phyloP scores from a whole-genome alignment of 192 early-diverging fungal genomes.

The Cladochytrium replicatum region DNA sequence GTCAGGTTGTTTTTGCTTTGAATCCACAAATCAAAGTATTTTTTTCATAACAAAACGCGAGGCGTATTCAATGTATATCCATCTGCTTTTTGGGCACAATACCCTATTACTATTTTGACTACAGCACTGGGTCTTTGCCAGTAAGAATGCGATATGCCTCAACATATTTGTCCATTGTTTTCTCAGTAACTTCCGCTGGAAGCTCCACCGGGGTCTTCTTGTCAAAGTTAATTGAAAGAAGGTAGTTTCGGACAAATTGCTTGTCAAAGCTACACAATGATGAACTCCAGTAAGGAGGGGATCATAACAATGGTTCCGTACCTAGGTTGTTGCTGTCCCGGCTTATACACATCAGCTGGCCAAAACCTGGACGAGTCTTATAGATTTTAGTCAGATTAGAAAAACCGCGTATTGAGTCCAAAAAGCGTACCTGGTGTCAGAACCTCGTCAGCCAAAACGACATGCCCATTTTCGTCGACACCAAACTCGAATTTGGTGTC shows the following conservation, averaged over 20 bases:
- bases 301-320: conserved; percentile 2
- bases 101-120: too few relatives aligned
- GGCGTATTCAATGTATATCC: too few relatives aligned
- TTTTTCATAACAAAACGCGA: too few relatives aligned
- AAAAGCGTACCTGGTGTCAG: conserved; percentile 71
- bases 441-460: conserved; percentile 92
- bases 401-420: conserved; percentile 1
- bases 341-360: conserved; percentile 70
- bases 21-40: too few relatives aligned
- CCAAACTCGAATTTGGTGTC: conserved; percentile 99
- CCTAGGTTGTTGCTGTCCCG: conserved; percentile 64
- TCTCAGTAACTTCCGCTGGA: conserved; percentile 69
- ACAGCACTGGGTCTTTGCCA: conserved; percentile 21
- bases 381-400: not conserved
- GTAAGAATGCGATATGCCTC: conserved; percentile 81
- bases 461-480: conserved; percentile 63
- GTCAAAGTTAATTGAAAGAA: conserved; percentile 78
- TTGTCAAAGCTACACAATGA: conserved; percentile 72
- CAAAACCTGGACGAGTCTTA: conserved; percentile 96
- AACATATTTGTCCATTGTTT: conserved; percentile 85
- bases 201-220: conserved; percentile 73
- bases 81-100: too few relatives aligned
- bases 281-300: not conserved
- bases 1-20: too few relatives aligned
- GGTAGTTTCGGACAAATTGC: conserved; percentile 93